Evolutionary conservation across 2,329 filamentous ascomycete genomes (phyloP).

Genomic region (Fusarium devonianum): DNA sequence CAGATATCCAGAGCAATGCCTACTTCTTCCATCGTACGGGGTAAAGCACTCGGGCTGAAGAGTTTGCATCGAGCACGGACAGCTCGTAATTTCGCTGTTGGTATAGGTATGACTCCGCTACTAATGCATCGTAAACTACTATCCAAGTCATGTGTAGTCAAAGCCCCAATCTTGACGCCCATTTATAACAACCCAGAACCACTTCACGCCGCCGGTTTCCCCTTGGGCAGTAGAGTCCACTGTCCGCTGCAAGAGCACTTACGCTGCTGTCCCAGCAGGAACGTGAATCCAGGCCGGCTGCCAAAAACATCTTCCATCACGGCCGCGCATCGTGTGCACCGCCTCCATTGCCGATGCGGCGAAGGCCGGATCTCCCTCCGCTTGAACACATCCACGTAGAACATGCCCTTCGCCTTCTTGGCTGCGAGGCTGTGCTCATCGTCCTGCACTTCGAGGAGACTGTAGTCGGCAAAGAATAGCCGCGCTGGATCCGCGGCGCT

Average conservation of each 20-base stretch:
- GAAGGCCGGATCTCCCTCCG: constrained; percentile 58
- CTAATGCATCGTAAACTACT: neutral
- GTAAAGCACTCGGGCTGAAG: too few species aligned
- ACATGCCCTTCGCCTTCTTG: constrained; percentile 46
- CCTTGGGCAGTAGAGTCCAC: constrained; percentile 56
- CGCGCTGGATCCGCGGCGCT: constrained; percentile 68
- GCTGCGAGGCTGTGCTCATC: constrained; percentile 57
- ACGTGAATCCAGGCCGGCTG: constrained; percentile 58
- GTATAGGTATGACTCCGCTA: neutral
- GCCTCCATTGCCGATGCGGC: constrained; percentile 45
- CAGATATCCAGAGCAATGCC: neutral
- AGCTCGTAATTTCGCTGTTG: too few species aligned
- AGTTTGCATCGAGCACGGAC: too few species aligned
- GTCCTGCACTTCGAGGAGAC: constrained; percentile 70
- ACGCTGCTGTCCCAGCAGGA: constrained; percentile 62
- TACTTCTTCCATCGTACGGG: too few species aligned
- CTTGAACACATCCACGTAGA: constrained; percentile 64
- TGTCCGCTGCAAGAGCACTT: constrained; percentile 63
- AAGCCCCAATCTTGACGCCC: constrained; percentile 2
- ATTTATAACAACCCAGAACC: neutral
- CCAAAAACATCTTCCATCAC: constrained; percentile 68
- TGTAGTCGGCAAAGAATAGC: constrained; percentile 77
- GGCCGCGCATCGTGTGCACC: constrained; percentile 64
- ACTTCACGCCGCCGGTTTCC: constrained; percentile 33
- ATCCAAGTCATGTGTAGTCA: neutral